These are phyloP conservation scores for Corchorus capsularis DNA, from an alignment of 345 rosid species.

Conservation along the genomic window DNA sequence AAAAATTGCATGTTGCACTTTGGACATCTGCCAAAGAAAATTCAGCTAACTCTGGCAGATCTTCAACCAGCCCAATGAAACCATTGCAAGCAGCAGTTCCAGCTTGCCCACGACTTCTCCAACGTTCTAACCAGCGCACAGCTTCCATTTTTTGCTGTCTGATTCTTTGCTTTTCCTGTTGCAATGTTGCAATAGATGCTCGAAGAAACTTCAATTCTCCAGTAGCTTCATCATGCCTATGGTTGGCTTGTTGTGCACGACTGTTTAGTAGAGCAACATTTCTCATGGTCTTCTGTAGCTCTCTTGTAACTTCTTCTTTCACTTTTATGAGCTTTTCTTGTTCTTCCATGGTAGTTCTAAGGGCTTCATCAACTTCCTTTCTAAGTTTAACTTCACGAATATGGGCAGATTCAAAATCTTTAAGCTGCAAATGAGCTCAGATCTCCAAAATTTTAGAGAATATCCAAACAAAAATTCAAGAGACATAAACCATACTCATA, in stretches of 20 bases:
- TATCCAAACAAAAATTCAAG: not conserved
- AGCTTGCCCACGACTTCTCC: slow-evolving; percentile 55
- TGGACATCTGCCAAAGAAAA: slow-evolving; percentile 58
- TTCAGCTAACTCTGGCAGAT: slow-evolving; percentile 58
- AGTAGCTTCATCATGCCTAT: slow-evolving; percentile 47
- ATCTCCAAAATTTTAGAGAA: not conserved
- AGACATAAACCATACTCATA: not conserved
- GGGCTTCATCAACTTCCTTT: slow-evolving; percentile 51
- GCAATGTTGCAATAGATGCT: slow-evolving; percentile 55
- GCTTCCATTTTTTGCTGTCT: slow-evolving; percentile 69
- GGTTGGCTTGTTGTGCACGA: slow-evolving; percentile 51
- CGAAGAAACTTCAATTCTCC: slow-evolving; percentile 50
- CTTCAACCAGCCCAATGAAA: slow-evolving; percentile 46
- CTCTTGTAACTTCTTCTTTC: slow-evolving; percentile 45
- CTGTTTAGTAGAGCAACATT: slow-evolving; percentile 57
- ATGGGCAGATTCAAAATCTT: slow-evolving; percentile 44
- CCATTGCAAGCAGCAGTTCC: slow-evolving; percentile 49
- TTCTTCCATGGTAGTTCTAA: slow-evolving; percentile 32
- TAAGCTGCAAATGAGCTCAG: slow-evolving; percentile 40
- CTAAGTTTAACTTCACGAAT: slow-evolving; percentile 46
- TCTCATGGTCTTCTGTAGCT: slow-evolving; percentile 56
- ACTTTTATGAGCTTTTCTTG: slow-evolving; percentile 49
- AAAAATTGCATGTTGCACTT: slow-evolving; percentile 71
- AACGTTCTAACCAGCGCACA: slow-evolving; percentile 63
- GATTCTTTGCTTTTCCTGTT: slow-evolving; percentile 60